Base-by-base conservation (phyloP, 1,139 yeast genomes). In the Saccharomyces pastorianus region DNA sequence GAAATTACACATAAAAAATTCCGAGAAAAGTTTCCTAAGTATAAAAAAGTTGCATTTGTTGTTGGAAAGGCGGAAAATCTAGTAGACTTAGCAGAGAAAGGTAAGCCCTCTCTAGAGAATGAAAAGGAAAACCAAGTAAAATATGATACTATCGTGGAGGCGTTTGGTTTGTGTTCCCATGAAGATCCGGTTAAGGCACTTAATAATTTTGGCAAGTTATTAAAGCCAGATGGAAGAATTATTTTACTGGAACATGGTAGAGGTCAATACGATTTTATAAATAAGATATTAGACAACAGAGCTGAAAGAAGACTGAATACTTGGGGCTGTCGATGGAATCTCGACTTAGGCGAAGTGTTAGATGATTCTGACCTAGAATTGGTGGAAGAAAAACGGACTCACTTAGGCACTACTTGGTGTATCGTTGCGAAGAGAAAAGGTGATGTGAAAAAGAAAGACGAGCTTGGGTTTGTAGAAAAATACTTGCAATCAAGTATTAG, bases 241-340 rank as follows among this genome's bases (percentile, higher is more conserved):
- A 82, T 93, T 1, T 75, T 93, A 44, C 75, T 93, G 56, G 99
- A 93, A 67, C 99, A 95, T 66, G 99, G 99, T 2, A 77, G 96
- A 64, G 88, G 96, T 56, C 77, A 82, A 1, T 88, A 85, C 75
- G 85, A 82, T 51, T 81, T 85, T 56, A 79, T 93, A 60, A 93
- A 95, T 70, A 80, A 83, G 48, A 83, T 87, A 58, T 76, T 93
- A 70, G 98, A 93, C 70, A 81, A 82, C 59, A 78, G 95, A 60
- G 91, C 96, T 6, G 90, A 83, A 55, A 80, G 82, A 61, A 84
- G 97, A 72, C 82, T 91, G 75, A 80, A 86, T 59, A 84, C 86
- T 11, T 93, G 98, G 98, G 98, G 97, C 2, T 93, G 99, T 71
- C 76, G 98, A 66, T 93, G 98, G 97, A 93, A 93, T 66, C 75